Conservation (phyloP, 2,329 filamentous ascomycete species). For the Diaporthe citrichinensis region DNA sequence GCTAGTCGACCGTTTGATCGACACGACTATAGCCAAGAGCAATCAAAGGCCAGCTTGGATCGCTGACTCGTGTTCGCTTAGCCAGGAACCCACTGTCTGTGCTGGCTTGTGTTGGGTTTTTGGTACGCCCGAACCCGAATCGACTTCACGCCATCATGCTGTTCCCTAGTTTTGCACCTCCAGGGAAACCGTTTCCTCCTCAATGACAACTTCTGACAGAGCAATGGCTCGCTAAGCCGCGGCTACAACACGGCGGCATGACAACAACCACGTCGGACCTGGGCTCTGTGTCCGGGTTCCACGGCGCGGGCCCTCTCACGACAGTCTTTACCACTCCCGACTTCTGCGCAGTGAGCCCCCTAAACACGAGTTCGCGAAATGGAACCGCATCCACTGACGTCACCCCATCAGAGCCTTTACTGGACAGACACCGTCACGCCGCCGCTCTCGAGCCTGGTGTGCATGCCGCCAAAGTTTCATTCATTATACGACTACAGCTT, state of each 20-base stretch:
- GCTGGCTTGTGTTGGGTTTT: conserved; percentile 5
- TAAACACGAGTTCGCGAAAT: background rate
- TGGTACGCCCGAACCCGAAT: conserved; percentile 10
- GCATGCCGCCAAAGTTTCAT: conserved; percentile 33
- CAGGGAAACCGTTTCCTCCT: background rate
- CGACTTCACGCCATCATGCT: conserved; percentile 16
- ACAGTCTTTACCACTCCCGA: conserved; percentile 35
- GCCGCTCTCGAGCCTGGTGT: conserved; percentile 30
- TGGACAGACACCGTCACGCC: conserved; percentile 29
- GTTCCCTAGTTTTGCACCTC: conserved; percentile 6
- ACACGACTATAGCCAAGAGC: conserved; percentile 14
- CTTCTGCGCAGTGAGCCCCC: conserved; percentile 28
- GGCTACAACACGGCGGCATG: conserved; percentile 9
- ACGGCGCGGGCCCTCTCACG: conserved; percentile 33
- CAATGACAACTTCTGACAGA: conserved; percentile 2
- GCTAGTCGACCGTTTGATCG: conserved; percentile 20
- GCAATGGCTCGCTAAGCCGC: conserved; percentile 15
- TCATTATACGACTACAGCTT: conserved; percentile 33
- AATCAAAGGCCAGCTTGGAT: conserved; percentile 18
- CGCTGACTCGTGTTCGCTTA: conserved; percentile 29
- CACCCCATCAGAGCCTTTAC: conserved; percentile 15
- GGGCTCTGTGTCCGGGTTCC: background rate
- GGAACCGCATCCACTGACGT: conserved; percentile 18
- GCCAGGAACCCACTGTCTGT: conserved; percentile 24
- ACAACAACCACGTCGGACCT: background rate